Evolutionary conservation across 371 early-diverging fungal genomes (phyloP).

Genomic region (Encephalitozoon hellem): DNA sequence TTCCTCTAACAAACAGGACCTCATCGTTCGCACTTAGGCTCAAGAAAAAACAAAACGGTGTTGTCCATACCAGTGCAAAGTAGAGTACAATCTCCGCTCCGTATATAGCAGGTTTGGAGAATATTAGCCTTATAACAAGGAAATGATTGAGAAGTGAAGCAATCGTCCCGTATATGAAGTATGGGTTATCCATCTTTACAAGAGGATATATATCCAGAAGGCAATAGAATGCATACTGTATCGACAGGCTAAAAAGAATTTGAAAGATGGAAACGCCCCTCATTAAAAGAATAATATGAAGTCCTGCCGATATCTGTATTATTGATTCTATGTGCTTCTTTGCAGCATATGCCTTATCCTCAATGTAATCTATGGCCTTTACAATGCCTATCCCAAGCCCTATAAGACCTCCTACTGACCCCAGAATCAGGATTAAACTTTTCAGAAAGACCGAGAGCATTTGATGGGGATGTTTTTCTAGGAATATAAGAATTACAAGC

Average conservation of each 20-base stretch:
- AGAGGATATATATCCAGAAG: slow-evolving; percentile 57
- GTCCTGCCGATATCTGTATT: slow-evolving; percentile 30
- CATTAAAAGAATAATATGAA: slow-evolving; percentile 54
- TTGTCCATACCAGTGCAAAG: slow-evolving; percentile 59
- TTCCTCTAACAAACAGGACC: slow-evolving; percentile 38
- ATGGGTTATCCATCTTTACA: slow-evolving; percentile 51
- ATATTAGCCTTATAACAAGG: slow-evolving; percentile 41
- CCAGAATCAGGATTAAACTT: slow-evolving; percentile 24
- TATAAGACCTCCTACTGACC: slow-evolving; percentile 38
- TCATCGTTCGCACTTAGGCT: slow-evolving; percentile 61
- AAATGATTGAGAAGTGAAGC: slow-evolving; percentile 60
- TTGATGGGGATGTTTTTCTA: slow-evolving; percentile 11
- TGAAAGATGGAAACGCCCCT: slow-evolving; percentile 51
- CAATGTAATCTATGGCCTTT: slow-evolving; percentile 59
- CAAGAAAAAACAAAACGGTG: slow-evolving; percentile 60
- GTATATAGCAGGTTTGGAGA: slow-evolving; percentile 32
- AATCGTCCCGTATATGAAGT: slow-evolving; percentile 57
- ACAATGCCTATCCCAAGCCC: slow-evolving; percentile 50
- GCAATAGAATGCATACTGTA: slow-evolving; percentile 56
- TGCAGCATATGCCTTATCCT: slow-evolving; percentile 59
- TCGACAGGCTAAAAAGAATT: slow-evolving; percentile 48
- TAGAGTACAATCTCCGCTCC: slow-evolving; percentile 49
- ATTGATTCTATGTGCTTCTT: slow-evolving; percentile 55
- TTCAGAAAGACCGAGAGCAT: slow-evolving; percentile 22
- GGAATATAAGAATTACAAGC: background rate